Evolutionary conservation across 164 flowering plant species (phyloP).

Genomic region (Tinospora cordifolia): DNA sequence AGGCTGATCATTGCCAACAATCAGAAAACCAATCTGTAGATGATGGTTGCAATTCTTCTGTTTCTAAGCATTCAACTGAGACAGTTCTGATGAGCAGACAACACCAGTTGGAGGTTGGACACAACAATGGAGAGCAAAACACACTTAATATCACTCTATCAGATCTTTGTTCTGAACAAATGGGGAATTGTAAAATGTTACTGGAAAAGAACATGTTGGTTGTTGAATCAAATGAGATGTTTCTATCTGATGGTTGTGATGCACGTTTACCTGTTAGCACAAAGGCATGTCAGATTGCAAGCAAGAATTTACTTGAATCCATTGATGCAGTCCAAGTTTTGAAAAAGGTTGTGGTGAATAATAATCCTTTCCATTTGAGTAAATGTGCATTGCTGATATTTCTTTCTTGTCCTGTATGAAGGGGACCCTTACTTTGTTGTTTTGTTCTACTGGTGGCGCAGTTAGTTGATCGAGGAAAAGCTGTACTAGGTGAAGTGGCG

Average conservation of each 20-base stretch:
- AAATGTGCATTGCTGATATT: neutral
- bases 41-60: constrained; percentile 25
- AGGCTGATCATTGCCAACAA: constrained; percentile 14
- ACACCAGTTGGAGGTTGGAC: constrained; percentile 31
- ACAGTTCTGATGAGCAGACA: constrained; percentile 18
- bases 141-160: constrained; percentile 17
- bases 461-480: constrained; percentile 73
- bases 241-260: constrained; percentile 26
- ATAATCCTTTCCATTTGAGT: constrained; percentile 3
- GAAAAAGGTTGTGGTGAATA: constrained; percentile 47
- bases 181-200: constrained; percentile 19
- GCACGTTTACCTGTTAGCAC: constrained; percentile 15
- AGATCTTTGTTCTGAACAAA: constrained; percentile 21
- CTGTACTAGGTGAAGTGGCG: constrained; percentile 54
- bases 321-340: constrained; percentile 32
- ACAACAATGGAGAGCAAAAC: constrained; percentile 35
- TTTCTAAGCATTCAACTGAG: constrained; percentile 21
- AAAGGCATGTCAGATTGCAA: constrained; percentile 20
- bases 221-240: constrained; percentile 16
- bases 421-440: neutral
- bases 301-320: constrained; percentile 21
- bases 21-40: constrained; percentile 18
- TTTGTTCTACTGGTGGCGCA: constrained; percentile 22
- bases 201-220: constrained; percentile 21
- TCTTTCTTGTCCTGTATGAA: neutral